Percentiles rank a stretch among this genome's conserved stretches.
These are phyloP conservation scores for Umbelopsis sp. DNA, from an alignment of 192 early-diverging fungal genomes.

Conservation along the genomic window DNA sequence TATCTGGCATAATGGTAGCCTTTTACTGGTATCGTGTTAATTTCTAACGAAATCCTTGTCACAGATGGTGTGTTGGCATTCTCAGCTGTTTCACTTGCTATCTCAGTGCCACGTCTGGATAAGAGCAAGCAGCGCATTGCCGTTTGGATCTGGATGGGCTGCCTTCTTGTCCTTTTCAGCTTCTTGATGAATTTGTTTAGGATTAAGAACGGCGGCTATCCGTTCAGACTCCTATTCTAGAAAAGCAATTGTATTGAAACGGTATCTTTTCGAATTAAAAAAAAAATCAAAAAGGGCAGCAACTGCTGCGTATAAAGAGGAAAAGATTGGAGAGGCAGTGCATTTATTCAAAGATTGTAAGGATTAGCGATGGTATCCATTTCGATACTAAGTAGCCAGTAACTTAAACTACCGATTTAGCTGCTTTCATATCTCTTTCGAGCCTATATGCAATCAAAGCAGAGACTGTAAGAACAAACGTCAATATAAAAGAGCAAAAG, in stretches of 20 bases:
- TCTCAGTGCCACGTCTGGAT: conserved; percentile 55
- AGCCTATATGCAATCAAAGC: neutral
- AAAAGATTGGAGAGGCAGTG: too few species aligned
- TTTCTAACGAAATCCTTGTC: neutral
- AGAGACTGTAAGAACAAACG: neutral
- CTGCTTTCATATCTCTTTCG: conserved; percentile 11
- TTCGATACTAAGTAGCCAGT: too few species aligned
- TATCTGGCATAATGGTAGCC: neutral
- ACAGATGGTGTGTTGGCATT: conserved; percentile 65
- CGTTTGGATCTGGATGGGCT: conserved; percentile 58
- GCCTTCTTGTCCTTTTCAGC: conserved; percentile 71
- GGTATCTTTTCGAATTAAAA: neutral
- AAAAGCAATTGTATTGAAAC: neutral
- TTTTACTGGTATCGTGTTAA: conserved; percentile 6
- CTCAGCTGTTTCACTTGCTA: conserved; percentile 55
- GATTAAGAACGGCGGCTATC: conserved; percentile 74
- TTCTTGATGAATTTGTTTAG: conserved; percentile 67
- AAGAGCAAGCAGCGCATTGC: conserved; percentile 56
- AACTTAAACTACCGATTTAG: neutral
- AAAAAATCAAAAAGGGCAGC: neutral
- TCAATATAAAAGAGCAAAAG: neutral
- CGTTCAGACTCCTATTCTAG: conserved; percentile 61
- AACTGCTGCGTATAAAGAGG: neutral
- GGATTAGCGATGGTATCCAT: too few species aligned
- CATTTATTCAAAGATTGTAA: too few species aligned